Evolutionary conservation across 2,329 filamentous ascomycete genomes (phyloP).

Genomic region (Alternaria sp.): DNA sequence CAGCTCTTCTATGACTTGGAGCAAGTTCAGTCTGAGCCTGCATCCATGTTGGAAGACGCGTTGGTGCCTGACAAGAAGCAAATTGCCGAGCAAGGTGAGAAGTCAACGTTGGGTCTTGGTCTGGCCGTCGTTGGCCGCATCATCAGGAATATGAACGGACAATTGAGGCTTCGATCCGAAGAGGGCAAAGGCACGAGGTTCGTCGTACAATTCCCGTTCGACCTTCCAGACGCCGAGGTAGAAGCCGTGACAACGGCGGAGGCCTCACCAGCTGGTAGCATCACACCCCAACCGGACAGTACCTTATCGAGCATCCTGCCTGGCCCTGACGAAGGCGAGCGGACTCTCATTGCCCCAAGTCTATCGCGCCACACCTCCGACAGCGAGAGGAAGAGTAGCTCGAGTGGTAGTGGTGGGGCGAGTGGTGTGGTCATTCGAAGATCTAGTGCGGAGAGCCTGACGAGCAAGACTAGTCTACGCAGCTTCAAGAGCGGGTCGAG

Average conservation of each 20-base stretch:
- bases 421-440: conserved; percentile 19
- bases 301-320: background rate
- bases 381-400: background rate
- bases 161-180: conserved; percentile 83
- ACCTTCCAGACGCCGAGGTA: conserved; percentile 59
- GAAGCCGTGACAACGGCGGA: background rate
- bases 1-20: conserved; percentile 66
- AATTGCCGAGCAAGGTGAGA: conserved; percentile 38
- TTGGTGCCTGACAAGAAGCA: conserved; percentile 41
- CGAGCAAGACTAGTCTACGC: conserved; percentile 57
- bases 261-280: conserved; percentile 24
- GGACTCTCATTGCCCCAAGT: conserved; percentile 62
- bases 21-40: conserved; percentile 62
- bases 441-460: conserved; percentile 53
- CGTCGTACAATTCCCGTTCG: conserved; percentile 78
- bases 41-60: conserved; percentile 38
- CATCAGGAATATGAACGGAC: conserved; percentile 88
- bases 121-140: conserved; percentile 88
- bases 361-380: conserved; percentile 33
- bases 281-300: conserved; percentile 27
- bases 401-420: background rate
- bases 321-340: conserved; percentile 55
- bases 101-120: conserved; percentile 73
- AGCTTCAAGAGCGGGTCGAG: conserved; percentile 58
- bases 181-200: conserved; percentile 83